Base-by-base conservation (phyloP, 352 stramenopile species). In the Pythium phragmitis region DNA sequence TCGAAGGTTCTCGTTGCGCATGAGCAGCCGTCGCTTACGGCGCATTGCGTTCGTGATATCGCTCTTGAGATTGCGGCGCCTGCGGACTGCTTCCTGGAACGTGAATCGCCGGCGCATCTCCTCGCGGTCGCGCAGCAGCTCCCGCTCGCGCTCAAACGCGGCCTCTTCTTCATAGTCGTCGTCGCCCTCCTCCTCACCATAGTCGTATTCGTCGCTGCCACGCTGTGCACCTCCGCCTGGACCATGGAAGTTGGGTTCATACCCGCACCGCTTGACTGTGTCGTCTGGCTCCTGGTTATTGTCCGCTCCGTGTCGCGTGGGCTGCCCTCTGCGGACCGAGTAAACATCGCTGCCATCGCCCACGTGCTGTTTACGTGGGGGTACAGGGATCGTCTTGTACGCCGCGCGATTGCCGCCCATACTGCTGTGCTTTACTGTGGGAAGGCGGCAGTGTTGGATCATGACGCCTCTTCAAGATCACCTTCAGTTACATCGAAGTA, bases 1-100 rank as follows among this genome's bases (percentile, higher is more conserved):
- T 60, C 80, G 85, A 55, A 93, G 59, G 61, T 91, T 91, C 64
- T 91, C 76, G 51, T 84, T 88, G 65, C 74, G 77, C 59, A 75
- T 69, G 53, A 91, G 65, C 72, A 91, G 70, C 6, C 77, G 82
- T 34, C 80, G 76, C 60, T 90, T 90, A 51, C 77, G 74, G 34
- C 72, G 72, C 74, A 92, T 79, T 3, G 77, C 66, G 33, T 69
- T 70, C 42, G 84, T 57, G 34, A 87, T 76, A 13, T 79, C 67
- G 52, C 66, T 62, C 16, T 69, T 65, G 11, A 84, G 52, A 7
- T 63, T 74, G 50, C 68, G 75, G 11, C 65, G 60, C 48, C 62
- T 74, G 59, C 83, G 67, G 11, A 39, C 34, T 39, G 7, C 11
- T 13, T 78, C 60, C n/a, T 67, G 70, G 68, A 91, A 87, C 12